phyloP scores from a whole-genome alignment of 768 basidiomycete species.

The Cystofilobasidium macerans region DNA sequence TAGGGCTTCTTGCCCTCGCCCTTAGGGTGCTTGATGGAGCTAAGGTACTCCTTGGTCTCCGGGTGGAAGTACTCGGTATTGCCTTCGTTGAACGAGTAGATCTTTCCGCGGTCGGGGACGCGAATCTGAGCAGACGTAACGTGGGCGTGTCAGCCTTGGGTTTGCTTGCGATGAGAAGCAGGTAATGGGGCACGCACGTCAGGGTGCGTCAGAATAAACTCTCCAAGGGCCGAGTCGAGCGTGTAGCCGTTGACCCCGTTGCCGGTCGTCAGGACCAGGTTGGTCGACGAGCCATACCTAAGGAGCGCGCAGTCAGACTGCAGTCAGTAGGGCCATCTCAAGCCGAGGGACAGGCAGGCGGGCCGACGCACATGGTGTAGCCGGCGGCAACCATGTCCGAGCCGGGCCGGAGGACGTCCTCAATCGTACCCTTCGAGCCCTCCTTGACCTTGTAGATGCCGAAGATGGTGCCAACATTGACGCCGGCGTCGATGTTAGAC shows the following conservation, averaged over 20 bases:
- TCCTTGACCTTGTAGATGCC: slow-evolving; percentile 81
- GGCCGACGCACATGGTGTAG: slow-evolving; percentile 73
- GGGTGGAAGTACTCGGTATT: slow-evolving; percentile 88
- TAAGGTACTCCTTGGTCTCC: slow-evolving; percentile 65
- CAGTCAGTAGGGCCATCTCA: not conserved
- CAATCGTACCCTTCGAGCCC: slow-evolving; percentile 65
- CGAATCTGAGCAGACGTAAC: slow-evolving; percentile 52
- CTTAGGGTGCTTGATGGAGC: slow-evolving; percentile 46
- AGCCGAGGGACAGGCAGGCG: not conserved
- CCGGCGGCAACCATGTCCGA: slow-evolving; percentile 96
- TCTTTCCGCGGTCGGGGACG: slow-evolving; percentile 89
- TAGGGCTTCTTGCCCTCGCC: slow-evolving; percentile 43
- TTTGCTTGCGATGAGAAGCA: not conserved
- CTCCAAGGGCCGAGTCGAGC: slow-evolving; percentile 84
- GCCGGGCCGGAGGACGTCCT: slow-evolving; percentile 86
- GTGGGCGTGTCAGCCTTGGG: not conserved
- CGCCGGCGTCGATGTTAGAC: slow-evolving; percentile 90
- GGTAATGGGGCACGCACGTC: slow-evolving; percentile 47
- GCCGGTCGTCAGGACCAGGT: slow-evolving; percentile 88
- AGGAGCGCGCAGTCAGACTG: not conserved
- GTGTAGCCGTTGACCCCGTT: slow-evolving; percentile 97
- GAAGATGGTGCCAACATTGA: slow-evolving; percentile 90
- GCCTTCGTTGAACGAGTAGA: slow-evolving; percentile 99
- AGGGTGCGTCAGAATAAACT: slow-evolving; percentile 98
- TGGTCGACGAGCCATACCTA: slow-evolving; percentile 89